Evolutionary conservation across 768 basidiomycete genomes (phyloP), one percentile per base, ranked within the genome.

Genomic region (Lentinula sp.): DNA sequence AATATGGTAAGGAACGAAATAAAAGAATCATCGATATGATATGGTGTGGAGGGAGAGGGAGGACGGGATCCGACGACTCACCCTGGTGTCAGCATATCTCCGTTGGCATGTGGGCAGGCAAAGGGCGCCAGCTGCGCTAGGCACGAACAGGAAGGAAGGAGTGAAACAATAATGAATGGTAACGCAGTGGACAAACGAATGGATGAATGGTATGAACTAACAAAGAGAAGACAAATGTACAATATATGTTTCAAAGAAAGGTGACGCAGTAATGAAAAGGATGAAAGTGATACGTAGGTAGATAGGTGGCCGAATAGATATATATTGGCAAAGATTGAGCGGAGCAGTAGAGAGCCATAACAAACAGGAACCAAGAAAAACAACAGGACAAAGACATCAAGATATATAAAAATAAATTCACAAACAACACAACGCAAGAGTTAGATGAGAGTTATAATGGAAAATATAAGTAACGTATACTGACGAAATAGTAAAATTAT

Each of bases 341-440:
- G 16, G 31, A 43, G 15, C 18, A 57, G 4, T 7, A n/a, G 40
- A 46, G 45, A 13, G 21, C 10, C 42, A 46, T 23, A 9, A 28
- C 21, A n/a, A 32, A 39, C 39, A 43, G 5, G 15, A 18, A 21
- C 16, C n/a, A 18, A 4, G 35, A n/a, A 54, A 23, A n/a, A 54
- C 53, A 39, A 54, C 5, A 54, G 18, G 37, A 37, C 10, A 1
- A 5, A 6, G n/a, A 39, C 9, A 28, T 18, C 5, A 52, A 52
- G 21, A 54, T 39, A 54, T 54, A 54, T 39, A 54, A 18, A 54
- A 54, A 54, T 54, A 54, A 54, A 34, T 54, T 54, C 53, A 54
- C 53, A 23, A 28, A 28, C 28, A 28, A 31, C 9, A 54, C 21
- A 23, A 23, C 18, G 8, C 21, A 18, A 13, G 16, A 10, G 13